phyloP scores from a whole-genome alignment of 129 eudicot species.

The Tanacetum coccineum region DNA sequence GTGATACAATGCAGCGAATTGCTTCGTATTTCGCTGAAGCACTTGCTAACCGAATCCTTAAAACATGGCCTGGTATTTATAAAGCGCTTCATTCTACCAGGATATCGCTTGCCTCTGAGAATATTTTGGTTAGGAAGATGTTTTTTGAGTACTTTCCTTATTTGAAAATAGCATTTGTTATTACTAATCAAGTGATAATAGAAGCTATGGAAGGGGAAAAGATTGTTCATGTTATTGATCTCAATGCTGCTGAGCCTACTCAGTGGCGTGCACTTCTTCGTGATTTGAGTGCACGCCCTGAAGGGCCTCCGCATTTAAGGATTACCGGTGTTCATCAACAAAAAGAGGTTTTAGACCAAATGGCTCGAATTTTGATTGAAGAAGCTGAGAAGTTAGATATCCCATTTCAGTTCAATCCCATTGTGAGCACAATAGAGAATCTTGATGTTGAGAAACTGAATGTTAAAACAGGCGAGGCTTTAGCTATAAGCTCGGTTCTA shows the following conservation, averaged over 20 bases:
- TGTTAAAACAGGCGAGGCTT: conserved; percentile 96
- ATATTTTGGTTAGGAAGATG: conserved; percentile 59
- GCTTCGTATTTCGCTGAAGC: conserved; percentile 92
- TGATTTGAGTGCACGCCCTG: conserved; percentile 91
- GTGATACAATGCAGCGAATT: conserved; percentile 96
- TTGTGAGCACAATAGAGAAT: conserved; percentile 65
- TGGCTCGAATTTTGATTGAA: conserved; percentile 74
- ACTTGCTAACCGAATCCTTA: conserved; percentile 79
- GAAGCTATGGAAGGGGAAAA: conserved; percentile 99
- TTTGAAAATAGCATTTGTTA: conserved; percentile 75
- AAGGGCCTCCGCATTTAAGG: conserved; percentile 94
- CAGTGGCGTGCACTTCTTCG: conserved; percentile 93
- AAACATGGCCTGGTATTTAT: conserved; percentile 84
- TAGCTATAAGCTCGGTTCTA: conserved; percentile 85
- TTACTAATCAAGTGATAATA: conserved; percentile 76
- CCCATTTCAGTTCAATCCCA: conserved; percentile 89
- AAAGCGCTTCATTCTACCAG: conserved; percentile 77
- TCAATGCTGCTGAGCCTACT: conserved; percentile 75
- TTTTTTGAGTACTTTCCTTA: conserved; percentile 85
- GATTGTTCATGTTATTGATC: conserved; percentile 87
- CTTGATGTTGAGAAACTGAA: conserved; percentile 71
- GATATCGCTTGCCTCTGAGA: conserved; percentile 47
- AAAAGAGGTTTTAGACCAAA: conserved; percentile 81
- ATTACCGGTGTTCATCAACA: conserved; percentile 88
- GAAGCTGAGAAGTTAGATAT: conserved; percentile 94